These are phyloP conservation scores for Aspergillus fumigatiaffinis DNA, from an alignment of 2,329 filamentous ascomycete species.

Conservation along the genomic window DNA sequence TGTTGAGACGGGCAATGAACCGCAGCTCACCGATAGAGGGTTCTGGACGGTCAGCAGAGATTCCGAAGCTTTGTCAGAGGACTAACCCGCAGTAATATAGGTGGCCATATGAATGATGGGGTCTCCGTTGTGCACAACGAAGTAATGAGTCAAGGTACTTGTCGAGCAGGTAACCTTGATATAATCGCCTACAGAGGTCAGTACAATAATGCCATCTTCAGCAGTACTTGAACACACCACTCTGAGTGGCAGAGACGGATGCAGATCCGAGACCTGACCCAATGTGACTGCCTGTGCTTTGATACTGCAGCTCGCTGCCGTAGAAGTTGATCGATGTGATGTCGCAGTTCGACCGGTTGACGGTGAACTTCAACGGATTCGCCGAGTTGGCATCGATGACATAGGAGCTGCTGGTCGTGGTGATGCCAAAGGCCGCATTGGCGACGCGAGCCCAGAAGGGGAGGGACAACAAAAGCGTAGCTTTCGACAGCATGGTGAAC, in stretches of 20 bases:
- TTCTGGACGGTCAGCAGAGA: slow-evolving; percentile 28
- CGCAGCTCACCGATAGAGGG: slow-evolving; percentile 58
- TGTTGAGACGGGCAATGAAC: slow-evolving; percentile 59
- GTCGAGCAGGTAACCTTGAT: slow-evolving; percentile 61
- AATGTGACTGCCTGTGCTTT: slow-evolving; percentile 52
- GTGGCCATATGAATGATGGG: slow-evolving; percentile 60
- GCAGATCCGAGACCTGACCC: slow-evolving; percentile 57
- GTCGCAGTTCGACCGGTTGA: slow-evolving; percentile 55
- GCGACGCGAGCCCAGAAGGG: slow-evolving; percentile 19
- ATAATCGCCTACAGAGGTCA: slow-evolving; percentile 37
- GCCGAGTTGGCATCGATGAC: slow-evolving; percentile 48
- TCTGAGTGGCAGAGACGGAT: slow-evolving; percentile 49
- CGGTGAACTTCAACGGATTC: slow-evolving; percentile 50
- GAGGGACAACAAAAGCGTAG: slow-evolving; percentile 14
- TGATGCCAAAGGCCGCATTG: slow-evolving; percentile 27
- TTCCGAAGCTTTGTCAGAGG: slow-evolving; percentile 2
- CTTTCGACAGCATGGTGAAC: slow-evolving; percentile 16
- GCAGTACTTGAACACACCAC: slow-evolving; percentile 16
- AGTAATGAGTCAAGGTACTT: slow-evolving; percentile 61
- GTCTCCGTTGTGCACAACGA: slow-evolving; percentile 59
- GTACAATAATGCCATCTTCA: not conserved
- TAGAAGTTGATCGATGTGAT: slow-evolving; percentile 61
- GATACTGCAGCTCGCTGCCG: slow-evolving; percentile 57
- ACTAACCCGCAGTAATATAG: slow-evolving; percentile 50
- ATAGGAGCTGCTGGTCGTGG: slow-evolving; percentile 26